phyloP scores from a whole-genome alignment of 2,329 filamentous ascomycete genomes.

The Ophiostoma tasmaniense region DNA sequence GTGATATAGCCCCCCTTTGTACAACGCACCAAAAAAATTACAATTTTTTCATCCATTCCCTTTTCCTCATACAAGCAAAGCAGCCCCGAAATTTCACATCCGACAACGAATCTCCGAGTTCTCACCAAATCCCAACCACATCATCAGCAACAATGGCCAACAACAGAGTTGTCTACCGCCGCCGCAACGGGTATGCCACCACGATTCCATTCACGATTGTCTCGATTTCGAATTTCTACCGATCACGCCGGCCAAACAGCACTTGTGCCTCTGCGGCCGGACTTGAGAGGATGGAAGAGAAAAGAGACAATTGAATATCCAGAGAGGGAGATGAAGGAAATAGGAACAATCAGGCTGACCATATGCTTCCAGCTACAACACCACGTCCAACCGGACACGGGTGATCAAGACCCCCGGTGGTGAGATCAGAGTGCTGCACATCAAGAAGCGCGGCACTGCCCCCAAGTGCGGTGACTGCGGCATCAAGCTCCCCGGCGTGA shows the following conservation, averaged over 20 bases:
- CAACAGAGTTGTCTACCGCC: slow-evolving; percentile 60
- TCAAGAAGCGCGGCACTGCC: slow-evolving; percentile 98
- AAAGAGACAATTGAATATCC: not conserved
- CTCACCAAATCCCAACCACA: slow-evolving; percentile 23
- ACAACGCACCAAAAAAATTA: slow-evolving; percentile 21
- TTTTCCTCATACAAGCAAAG: slow-evolving; percentile 12
- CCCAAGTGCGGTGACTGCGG: slow-evolving; percentile 99
- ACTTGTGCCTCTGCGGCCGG: not conserved
- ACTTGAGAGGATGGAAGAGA: not conserved
- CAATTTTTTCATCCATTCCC: slow-evolving; percentile 13
- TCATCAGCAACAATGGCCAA: slow-evolving; percentile 48
- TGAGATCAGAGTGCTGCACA: slow-evolving; percentile 91
- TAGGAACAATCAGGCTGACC: slow-evolving; percentile 9
- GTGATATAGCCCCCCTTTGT: slow-evolving; percentile 16
- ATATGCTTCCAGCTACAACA: slow-evolving; percentile 74
- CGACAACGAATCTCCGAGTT: slow-evolving; percentile 5
- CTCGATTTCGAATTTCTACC: not conserved
- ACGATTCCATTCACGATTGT: not conserved
- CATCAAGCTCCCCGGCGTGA: slow-evolving; percentile 94
- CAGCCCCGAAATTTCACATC: slow-evolving; percentile 11
- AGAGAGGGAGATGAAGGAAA: not conserved
- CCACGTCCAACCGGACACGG: slow-evolving; percentile 91
- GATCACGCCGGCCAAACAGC: not conserved
- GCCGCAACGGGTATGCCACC: slow-evolving; percentile 66
- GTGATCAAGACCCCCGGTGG: slow-evolving; percentile 95